Conservation (phyloP, 2,329 filamentous ascomycete genomes). For the Fusarium subglutinans region DNA sequence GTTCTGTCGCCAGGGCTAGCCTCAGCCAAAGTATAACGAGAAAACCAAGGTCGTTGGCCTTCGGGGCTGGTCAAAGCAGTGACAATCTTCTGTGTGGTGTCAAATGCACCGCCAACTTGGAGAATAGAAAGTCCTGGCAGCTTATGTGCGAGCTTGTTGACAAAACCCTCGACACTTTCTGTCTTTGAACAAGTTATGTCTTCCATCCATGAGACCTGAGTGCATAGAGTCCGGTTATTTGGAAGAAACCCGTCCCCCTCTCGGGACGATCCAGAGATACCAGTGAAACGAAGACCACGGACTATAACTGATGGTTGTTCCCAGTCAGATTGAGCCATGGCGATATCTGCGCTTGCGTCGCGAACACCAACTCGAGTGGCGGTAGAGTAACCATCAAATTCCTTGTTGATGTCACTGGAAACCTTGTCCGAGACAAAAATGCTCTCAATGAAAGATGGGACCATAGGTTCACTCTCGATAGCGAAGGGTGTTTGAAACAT, state of each 20-base stretch:
- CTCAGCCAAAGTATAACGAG: conserved; percentile 47
- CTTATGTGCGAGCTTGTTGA: conserved; percentile 52
- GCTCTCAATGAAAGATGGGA: conserved; percentile 57
- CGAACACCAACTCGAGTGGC: conserved; percentile 49
- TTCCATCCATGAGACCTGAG: conserved; percentile 58
- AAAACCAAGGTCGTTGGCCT: conserved; percentile 46
- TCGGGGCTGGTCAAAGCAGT: conserved; percentile 36
- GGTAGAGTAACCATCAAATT: conserved; percentile 55
- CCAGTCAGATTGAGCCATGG: conserved; percentile 52
- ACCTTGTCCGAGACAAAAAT: conserved; percentile 57
- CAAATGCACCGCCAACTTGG: conserved; percentile 47
- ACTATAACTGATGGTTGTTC: conserved; percentile 52
- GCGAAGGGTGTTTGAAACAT: conserved; percentile 64
- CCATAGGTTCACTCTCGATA: conserved; percentile 57
- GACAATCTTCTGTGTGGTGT: conserved; percentile 40
- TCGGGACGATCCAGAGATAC: conserved; percentile 43
- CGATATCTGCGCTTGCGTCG: conserved; percentile 54
- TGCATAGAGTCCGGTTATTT: conserved; percentile 59
- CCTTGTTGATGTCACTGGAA: conserved; percentile 43
- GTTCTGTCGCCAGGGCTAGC: neutral
- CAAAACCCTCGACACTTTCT: conserved; percentile 37
- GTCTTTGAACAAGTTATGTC: conserved; percentile 45
- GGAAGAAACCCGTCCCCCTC: conserved; percentile 53
- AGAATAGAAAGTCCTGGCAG: conserved; percentile 51
- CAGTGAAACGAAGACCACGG: conserved; percentile 56